Conservation (phyloP, 148 eudicot genomes). For the Spergularia bocconei region DNA sequence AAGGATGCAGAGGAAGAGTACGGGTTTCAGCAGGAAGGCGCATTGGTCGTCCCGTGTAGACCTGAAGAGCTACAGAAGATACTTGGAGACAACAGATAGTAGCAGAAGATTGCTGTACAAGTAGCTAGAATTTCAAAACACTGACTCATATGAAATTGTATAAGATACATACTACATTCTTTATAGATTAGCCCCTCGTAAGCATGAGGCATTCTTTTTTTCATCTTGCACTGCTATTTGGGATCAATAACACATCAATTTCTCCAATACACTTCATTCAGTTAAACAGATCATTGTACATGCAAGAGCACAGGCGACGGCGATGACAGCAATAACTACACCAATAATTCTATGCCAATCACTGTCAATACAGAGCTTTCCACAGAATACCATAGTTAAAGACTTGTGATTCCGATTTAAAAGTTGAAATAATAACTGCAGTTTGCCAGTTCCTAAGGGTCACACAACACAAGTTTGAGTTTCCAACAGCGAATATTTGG, state of each 20-base stretch:
- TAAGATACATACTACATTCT: constrained; percentile 6
- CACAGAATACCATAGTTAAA: too few relatives aligned
- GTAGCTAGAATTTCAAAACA: neutral
- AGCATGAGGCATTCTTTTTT: constrained; percentile 15
- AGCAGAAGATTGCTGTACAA: neutral
- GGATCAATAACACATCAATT: neutral
- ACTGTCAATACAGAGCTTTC: too few relatives aligned
- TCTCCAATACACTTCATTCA: neutral
- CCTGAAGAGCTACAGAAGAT: constrained; percentile 47
- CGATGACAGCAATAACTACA: neutral
- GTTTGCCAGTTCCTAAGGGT: too few relatives aligned
- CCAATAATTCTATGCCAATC: too few relatives aligned
- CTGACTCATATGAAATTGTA: neutral
- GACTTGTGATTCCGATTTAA: too few relatives aligned
- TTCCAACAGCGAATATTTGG: too few relatives aligned
- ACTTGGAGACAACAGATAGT: constrained; percentile 11
- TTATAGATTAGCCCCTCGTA: neutral
- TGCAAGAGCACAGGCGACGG: neutral
- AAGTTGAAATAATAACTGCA: too few relatives aligned
- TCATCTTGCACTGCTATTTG: constrained; percentile 11
- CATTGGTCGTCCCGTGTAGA: constrained; percentile 46
- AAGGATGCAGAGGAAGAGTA: constrained; percentile 50
- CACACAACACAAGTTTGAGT: too few relatives aligned
- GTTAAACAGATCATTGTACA: neutral
- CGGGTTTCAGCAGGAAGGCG: constrained; percentile 45